These are phyloP conservation scores for Monilinia laxa DNA, from an alignment of 2,329 filamentous ascomycete species.

Conservation along the genomic window DNA sequence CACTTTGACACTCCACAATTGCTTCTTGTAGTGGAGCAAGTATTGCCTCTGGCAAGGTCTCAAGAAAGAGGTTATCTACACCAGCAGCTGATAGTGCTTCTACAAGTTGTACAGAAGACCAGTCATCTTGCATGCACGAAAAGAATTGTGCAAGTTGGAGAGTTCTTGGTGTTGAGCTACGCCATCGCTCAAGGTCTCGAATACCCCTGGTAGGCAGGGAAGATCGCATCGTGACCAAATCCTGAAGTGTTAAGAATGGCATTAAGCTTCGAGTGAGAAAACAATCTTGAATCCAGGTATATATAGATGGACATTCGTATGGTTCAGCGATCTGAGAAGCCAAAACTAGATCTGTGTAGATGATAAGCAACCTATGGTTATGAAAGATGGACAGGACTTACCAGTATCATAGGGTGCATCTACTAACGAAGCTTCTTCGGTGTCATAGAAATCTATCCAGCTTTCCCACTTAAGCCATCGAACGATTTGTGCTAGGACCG, in stretches of 20 bases:
- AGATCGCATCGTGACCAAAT: constrained; percentile 44
- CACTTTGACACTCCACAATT: constrained; percentile 79
- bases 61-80: constrained; percentile 65
- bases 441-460: constrained; percentile 62
- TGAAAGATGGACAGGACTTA: constrained; percentile 30
- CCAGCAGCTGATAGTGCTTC: constrained; percentile 71
- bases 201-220: constrained; percentile 26
- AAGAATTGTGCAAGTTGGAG: constrained; percentile 70
- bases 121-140: constrained; percentile 52
- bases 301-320: constrained; percentile 58
- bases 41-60: constrained; percentile 84
- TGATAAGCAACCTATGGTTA: constrained; percentile 1
- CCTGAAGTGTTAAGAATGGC: constrained; percentile 51
- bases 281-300: constrained; percentile 52
- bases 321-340: constrained; percentile 46
- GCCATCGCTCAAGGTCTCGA: constrained; percentile 33
- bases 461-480: constrained; percentile 75
- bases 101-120: constrained; percentile 61
- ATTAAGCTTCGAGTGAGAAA: constrained; percentile 37
- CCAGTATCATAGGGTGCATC: constrained; percentile 57
- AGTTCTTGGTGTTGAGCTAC: constrained; percentile 59
- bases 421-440: constrained; percentile 56
- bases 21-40: constrained; percentile 77
- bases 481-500: constrained; percentile 76
- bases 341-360: constrained; percentile 27